Base-by-base conservation (phyloP, 805 yeast genomes). In the Metschnikowia borealis region DNA sequence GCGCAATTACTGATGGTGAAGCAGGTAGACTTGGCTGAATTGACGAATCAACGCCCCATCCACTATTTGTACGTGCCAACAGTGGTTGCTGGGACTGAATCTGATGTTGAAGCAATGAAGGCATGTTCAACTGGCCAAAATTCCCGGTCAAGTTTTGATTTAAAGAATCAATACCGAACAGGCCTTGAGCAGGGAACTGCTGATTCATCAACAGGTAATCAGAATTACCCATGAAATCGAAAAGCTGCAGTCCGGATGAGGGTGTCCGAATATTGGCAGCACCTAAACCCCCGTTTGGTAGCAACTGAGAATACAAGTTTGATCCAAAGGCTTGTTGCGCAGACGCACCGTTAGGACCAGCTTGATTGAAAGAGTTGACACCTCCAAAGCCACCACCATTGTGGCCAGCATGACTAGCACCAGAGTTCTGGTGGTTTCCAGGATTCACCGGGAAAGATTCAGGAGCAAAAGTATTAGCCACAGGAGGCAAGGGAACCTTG, bases 401-500 rank as follows among this genome's bases (percentile, higher is more conserved):
- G 23, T 29, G 44, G 6, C 51, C 49, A 23, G 34, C 35, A 32
- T 23, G 35, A 11, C 7, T 14, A 5, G 31, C 39, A 17, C 31
- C 33, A 11, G 15, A 6, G 6, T 36, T 23, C 7, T 7, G 36
- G 31, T 23, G 38, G 21, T 35, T 36, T 5, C 21, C 46, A 15
- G 46, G 40, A 23, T 34, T 36, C 5, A 23, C 33, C 5, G 40
- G 15, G 13, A 23, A 26, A 5, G 38, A 13, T 2, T 48, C 49
- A 10, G 49, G 46, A 2, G 44, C 34, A 6, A 40, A 46, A 2
- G 50, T 18, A 10, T 38, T 46, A 3, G 49, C 46, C n/a, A 49
- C 21, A 10, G 50, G 52, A 44, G 83, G 83, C 41, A 83, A 69
- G 4, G 89, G 84, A 6, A 77, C 71, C 47, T 75, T 64, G 64